Evolutionary conservation across 2,329 filamentous ascomycete genomes (phyloP), one percentile per base, ranked within the genome.

Genomic region (Knufia fluminis): DNA sequence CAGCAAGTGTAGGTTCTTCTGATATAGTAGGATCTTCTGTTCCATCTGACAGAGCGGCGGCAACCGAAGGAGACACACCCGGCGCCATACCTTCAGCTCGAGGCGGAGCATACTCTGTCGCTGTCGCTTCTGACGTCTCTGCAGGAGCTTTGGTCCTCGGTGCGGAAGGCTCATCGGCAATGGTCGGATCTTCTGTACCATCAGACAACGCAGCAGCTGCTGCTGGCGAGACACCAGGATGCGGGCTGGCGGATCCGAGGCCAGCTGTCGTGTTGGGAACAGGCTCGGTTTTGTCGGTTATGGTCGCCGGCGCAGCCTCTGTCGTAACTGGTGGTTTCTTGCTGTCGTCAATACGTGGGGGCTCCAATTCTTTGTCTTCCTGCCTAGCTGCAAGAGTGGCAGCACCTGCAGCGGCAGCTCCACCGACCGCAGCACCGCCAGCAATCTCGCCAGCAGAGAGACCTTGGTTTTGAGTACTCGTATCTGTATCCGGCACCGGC

Each of bases 41-140:
- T 9, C 57, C 57, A 45, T 59, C 57, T 4, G 57, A 54, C 28
- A 56, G 17, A 10, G 56, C 52, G 4, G 54, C 54, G 16, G 52
- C 56, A 16, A 50, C 52, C 16, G 49, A 24, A 6, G 42, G 20
- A 26, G 52, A 54, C 9, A 52, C 52, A 20, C 52, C 52, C 14
- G 52, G 52, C 14, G 50, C 50, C 47, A 42, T 26, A 9, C 46
- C 36, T 20, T 22, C 19, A n/a, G 26, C 24, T 28, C 48, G 48
- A 12, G 52, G 54, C n/a, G 55, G 54, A 7, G 55, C 55, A 36
- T 57, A 57, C 42, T 57, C 55, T 8, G 54, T 58, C 28, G 38
- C 52, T 33, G 56, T 53, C 7, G 41, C 56, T 45, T 58, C 56
- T 12, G 54, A 55, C 32, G 53, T 55, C 39, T 58, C 56, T 16